Base-by-base conservation (phyloP, 495 filamentous ascomycete genomes). In the Wilcoxina mikolae region DNA sequence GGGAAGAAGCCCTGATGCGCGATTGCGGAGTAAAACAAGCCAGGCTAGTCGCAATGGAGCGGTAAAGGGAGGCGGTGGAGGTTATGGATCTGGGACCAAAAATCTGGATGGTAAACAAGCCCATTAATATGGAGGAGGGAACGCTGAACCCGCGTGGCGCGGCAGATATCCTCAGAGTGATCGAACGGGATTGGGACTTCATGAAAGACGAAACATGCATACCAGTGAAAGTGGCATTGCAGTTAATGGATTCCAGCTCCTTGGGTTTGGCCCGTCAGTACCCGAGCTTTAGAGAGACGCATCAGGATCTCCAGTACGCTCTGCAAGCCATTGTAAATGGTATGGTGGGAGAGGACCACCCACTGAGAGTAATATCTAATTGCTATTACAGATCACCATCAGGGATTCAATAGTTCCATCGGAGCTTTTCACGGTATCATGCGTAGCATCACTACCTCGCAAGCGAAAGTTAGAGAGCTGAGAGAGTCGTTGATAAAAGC, bases 371-470 rank as follows among this genome's bases (percentile, higher is more conserved):
- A n/a, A 53, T 45, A 25, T 33, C 49, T 52, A 52, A 52, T 52
- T 39, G 10, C 11, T 52, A 46, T 20, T 29, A 24, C 49, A 81
- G 89, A 96, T 70, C 90, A 99, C 65, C 90, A 96, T 60, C 91
- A 99, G 68, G 91, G 88, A 27, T 99, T 99, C 74, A 99, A 95
- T 67, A 95, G 87, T 69, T 94, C 88, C 38, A 96, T 99, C 53
- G 93, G 91, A 66, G 94, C 89, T 15, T 99, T 95, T 62, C 93
- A 99, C 70, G 95, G 90, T 70, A 96, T 99, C 54, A 91, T 96
- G 66, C 76, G 82, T 4, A 94, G 86, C 69, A 94, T 99, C 59
- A 84, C 88, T 56, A 72, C 78, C 28, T 94, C 87, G 11, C 93
- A 99, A 68, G 75, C 76, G 54, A 82, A 89, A 53, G 84, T 96